phyloP scores from a whole-genome alignment of 2,329 filamentous ascomycete species.

The Cylindrodendrum hubeiense region DNA sequence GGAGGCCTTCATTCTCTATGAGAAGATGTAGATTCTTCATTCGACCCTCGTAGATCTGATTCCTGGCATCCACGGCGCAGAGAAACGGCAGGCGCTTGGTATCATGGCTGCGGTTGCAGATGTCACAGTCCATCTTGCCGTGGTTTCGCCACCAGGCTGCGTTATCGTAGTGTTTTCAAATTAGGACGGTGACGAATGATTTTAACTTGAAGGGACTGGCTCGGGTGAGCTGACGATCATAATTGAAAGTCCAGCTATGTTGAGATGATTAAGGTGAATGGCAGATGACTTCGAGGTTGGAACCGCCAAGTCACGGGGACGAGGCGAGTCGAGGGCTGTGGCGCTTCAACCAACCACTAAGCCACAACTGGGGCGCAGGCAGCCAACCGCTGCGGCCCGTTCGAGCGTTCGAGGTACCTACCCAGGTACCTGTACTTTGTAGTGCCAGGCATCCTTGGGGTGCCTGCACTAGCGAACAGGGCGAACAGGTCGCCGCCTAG shows the following conservation, averaged over 20 bases:
- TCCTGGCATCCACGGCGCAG: slow-evolving; percentile 78
- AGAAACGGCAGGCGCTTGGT: slow-evolving; percentile 72
- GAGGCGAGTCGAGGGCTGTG: slow-evolving; percentile 35
- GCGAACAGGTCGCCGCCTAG: no score
- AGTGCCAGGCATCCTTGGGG: not conserved
- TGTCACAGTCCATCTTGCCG: slow-evolving; percentile 74
- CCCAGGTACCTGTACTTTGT: not conserved
- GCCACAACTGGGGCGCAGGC: slow-evolving; percentile 41
- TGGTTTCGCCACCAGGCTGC: slow-evolving; percentile 25
- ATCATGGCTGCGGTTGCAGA: slow-evolving; percentile 71
- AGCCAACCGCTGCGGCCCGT: slow-evolving; percentile 25
- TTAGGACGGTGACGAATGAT: slow-evolving; percentile 1
- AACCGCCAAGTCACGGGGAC: slow-evolving; percentile 42
- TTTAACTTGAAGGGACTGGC: not conserved
- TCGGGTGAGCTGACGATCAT: slow-evolving; percentile 20
- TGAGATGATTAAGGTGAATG: slow-evolving; percentile 23
- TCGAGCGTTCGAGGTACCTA: slow-evolving; percentile 5
- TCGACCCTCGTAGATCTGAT: slow-evolving; percentile 74
- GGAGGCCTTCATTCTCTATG: slow-evolving; percentile 71
- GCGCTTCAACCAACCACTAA: slow-evolving; percentile 31
- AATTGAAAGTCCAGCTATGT: slow-evolving; percentile 13
- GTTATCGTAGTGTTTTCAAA: slow-evolving; percentile 14
- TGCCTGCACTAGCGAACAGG: not conserved
- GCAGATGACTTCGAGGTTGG: slow-evolving; percentile 44
- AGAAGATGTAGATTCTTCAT: slow-evolving; percentile 70